Conservation (phyloP, 495 filamentous ascomycete genomes). For the Aspergillus nidulans region DNA sequence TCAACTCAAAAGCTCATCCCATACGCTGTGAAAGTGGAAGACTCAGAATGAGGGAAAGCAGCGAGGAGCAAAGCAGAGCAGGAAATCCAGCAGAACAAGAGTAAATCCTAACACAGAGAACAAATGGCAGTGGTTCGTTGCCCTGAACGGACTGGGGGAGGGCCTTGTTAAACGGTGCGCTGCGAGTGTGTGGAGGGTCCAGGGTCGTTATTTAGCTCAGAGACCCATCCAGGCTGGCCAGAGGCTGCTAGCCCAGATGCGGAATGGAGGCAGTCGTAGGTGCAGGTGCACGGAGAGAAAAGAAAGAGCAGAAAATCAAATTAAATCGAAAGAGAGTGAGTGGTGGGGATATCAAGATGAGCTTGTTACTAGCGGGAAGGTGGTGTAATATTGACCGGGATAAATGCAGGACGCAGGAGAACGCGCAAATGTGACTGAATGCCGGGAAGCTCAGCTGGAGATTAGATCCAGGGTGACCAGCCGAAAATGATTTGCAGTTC, state of each 20-base stretch:
- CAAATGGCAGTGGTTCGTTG: slow-evolving; percentile 18
- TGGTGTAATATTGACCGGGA: slow-evolving; percentile 43
- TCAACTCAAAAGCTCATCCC: slow-evolving; percentile 2
- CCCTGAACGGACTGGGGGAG: slow-evolving; percentile 17
- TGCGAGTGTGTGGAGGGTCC: slow-evolving; percentile 39
- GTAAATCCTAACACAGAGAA: slow-evolving; percentile 16
- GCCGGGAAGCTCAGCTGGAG: slow-evolving; percentile 5
- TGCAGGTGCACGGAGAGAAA: slow-evolving; percentile 10
- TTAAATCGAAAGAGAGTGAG: slow-evolving; percentile 11
- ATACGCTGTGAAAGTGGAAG: slow-evolving; percentile 3
- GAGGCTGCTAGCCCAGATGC: slow-evolving; percentile 15
- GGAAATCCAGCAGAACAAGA: slow-evolving; percentile 13
- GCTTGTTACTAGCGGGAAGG: slow-evolving; percentile 38
- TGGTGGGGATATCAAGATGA: slow-evolving; percentile 28
- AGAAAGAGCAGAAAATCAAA: slow-evolving; percentile 17
- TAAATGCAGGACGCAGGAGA: slow-evolving; percentile 36
- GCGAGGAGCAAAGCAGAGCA: slow-evolving; percentile 11
- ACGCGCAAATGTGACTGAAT: slow-evolving; percentile 19
- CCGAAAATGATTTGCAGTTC: slow-evolving; percentile 30
- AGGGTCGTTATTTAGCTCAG: slow-evolving; percentile 46
- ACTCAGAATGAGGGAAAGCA: slow-evolving; percentile 1
- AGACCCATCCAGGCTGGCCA: slow-evolving; percentile 25
- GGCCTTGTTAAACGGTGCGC: slow-evolving; percentile 31
- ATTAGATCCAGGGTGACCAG: slow-evolving; percentile 15
- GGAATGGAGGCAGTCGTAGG: slow-evolving; percentile 15